A percentile compares a stretch with the other conserved stretches of the same genome.
phyloP scores from a whole-genome alignment of 2,329 filamentous ascomycete species.

The Gliomastix tumulicola region DNA sequence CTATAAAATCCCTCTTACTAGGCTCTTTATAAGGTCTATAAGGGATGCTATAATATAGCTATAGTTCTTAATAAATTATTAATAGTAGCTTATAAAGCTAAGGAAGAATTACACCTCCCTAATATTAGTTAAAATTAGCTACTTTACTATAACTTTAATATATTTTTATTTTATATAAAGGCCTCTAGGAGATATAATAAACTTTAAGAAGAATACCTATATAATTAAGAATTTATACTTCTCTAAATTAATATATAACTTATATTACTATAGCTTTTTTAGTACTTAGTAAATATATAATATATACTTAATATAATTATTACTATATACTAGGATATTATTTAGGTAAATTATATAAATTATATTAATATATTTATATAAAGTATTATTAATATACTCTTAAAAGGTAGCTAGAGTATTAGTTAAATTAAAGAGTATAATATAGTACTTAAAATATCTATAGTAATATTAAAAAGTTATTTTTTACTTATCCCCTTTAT shows the following conservation, averaged over 20 bases:
- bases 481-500: conserved; percentile 2
- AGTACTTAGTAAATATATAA: conserved; percentile 1
- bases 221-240: conserved; percentile 1
- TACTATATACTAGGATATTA: conserved; percentile 5
- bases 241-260: neutral
- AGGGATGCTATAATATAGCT: neutral
- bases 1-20: conserved; percentile 2
- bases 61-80: conserved; percentile 1
- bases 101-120: conserved; percentile 3
- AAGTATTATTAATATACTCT: conserved; percentile 4
- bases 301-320: conserved; percentile 5
- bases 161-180: conserved; percentile 2
- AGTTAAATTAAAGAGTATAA: conserved; percentile 1
- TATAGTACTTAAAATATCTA: conserved; percentile 2
- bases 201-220: conserved; percentile 2
- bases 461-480: conserved; percentile 1
- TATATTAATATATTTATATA: conserved; percentile 4
- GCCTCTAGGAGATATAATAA: conserved; percentile 2
- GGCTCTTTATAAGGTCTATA: neutral
- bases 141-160: conserved; percentile 5
- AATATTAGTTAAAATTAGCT: conserved; percentile 7
- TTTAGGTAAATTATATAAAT: conserved; percentile 4
- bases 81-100: conserved; percentile 1
- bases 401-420: neutral
- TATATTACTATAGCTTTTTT: conserved; percentile 1